Percentiles rank a stretch among this genome's conserved stretches.
Conservation (phyloP, 75 land plant genomes). For the Larix kaempferi region DNA sequence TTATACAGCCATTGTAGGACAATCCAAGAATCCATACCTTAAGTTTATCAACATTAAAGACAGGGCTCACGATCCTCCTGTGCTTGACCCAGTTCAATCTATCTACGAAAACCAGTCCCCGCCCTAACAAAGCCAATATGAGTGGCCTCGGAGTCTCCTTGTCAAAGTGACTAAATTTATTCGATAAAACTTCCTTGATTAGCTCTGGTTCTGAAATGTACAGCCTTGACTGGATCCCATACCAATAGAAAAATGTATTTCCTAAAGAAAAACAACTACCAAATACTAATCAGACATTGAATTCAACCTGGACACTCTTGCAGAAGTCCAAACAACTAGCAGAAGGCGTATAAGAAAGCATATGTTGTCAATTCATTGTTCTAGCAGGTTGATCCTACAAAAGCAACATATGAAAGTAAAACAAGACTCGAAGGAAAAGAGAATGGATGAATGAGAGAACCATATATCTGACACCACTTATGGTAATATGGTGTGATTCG, state of each 20-base stretch:
- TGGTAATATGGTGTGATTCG: slow-evolving; percentile 14
- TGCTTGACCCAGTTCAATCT: slow-evolving; percentile 25
- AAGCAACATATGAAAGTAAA: neutral
- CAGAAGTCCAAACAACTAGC: too few relatives aligned
- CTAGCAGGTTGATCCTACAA: neutral
- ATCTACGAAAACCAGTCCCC: slow-evolving; percentile 16
- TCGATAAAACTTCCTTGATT: slow-evolving; percentile 32
- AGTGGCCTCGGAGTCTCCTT: neutral
- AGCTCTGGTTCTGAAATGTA: slow-evolving; percentile 38
- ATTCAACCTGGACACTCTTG: too few relatives aligned
- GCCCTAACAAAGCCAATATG: slow-evolving; percentile 15
- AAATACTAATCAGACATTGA: too few relatives aligned
- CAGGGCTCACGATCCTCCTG: slow-evolving; percentile 15
- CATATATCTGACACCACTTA: slow-evolving; percentile 21
- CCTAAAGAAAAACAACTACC: slow-evolving; percentile 22
- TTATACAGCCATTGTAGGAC: neutral
- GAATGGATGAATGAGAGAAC: neutral
- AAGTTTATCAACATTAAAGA: slow-evolving; percentile 28
- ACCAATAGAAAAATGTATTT: slow-evolving; percentile 42
- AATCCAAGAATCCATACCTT: slow-evolving; percentile 21
- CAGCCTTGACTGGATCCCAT: slow-evolving; percentile 36
- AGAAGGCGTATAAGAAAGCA: neutral
- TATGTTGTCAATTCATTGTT: neutral
- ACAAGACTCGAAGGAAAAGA: neutral
- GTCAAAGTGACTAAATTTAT: slow-evolving; percentile 24